These are phyloP conservation scores for Podila minutissima DNA, from an alignment of 192 early-diverging fungal genomes.

Conservation along the genomic window DNA sequence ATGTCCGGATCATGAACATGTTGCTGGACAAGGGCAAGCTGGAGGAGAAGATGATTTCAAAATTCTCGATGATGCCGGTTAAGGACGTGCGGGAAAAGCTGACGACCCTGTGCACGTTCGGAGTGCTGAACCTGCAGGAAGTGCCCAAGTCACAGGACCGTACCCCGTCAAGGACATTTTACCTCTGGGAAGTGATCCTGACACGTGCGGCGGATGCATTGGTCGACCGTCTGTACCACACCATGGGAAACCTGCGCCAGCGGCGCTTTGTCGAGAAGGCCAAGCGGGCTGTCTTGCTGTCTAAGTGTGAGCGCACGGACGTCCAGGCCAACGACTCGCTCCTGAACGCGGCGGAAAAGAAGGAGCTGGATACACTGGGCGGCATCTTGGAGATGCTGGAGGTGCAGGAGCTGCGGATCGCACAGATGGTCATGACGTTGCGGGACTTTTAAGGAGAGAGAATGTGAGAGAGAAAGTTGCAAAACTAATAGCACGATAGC, in stretches of 20 bases:
- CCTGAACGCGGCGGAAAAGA: constrained; percentile 60
- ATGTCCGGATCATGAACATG: constrained; percentile 71
- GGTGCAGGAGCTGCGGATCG: constrained; percentile 55
- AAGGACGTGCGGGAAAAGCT: constrained; percentile 71
- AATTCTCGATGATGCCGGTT: constrained; percentile 73
- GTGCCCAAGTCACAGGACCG: constrained; percentile 78
- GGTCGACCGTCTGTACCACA: constrained; percentile 62
- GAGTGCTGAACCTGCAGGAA: constrained; percentile 62
- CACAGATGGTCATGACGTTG: constrained; percentile 53
- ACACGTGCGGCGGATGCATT: constrained; percentile 59
- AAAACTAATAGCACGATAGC: not conserved
- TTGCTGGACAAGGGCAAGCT: constrained; percentile 78
- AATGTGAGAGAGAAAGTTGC: no score
- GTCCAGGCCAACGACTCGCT: constrained; percentile 63
- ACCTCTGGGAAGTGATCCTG: constrained; percentile 73
- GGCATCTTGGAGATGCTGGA: constrained; percentile 60
- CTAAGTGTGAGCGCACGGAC: constrained; percentile 74
- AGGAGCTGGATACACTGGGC: constrained; percentile 54
- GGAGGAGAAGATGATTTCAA: constrained; percentile 76
- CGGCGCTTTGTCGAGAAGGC: constrained; percentile 60
- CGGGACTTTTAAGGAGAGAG: constrained; percentile 46
- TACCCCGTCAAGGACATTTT: constrained; percentile 77
- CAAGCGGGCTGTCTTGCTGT: constrained; percentile 60
- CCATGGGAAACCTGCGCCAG: constrained; percentile 65
- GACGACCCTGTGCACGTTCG: constrained; percentile 54